Conservation (phyloP, 2,329 filamentous ascomycete genomes). For the Colletotrichum godetiae region DNA sequence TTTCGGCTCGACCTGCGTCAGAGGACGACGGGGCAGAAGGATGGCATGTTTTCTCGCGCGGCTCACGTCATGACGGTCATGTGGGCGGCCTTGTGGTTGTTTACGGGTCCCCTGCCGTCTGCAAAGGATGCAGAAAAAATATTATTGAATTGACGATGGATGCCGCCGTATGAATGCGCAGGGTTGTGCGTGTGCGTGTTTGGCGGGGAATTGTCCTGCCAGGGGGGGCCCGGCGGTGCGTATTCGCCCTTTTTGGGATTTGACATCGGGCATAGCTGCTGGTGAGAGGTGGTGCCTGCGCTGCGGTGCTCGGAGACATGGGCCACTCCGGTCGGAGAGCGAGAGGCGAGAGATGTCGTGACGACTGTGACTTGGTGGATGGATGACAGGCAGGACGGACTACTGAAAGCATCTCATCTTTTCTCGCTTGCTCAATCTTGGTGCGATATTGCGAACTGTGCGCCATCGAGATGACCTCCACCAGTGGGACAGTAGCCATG, state of each 20-base stretch:
- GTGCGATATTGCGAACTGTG: constrained; percentile 24
- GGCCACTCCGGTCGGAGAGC: constrained; percentile 10
- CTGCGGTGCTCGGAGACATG: constrained; percentile 9
- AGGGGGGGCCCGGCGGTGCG: not conserved
- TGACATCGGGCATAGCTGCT: not conserved
- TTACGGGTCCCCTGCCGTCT: constrained; percentile 6
- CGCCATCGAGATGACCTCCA: constrained; percentile 1
- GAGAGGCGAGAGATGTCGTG: not conserved
- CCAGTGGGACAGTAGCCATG: not conserved
- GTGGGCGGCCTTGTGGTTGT: constrained; percentile 5
- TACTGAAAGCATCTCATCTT: constrained; percentile 22
- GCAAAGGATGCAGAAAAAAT: not conserved
- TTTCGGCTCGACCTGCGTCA: constrained; percentile 4
- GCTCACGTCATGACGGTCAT: constrained; percentile 27
- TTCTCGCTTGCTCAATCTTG: constrained; percentile 11
- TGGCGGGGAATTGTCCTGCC: constrained; percentile 15
- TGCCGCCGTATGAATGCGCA: not conserved
- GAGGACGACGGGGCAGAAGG: not conserved
- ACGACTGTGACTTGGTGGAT: not conserved
- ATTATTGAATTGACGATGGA: not conserved
- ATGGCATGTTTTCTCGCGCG: constrained; percentile 32
- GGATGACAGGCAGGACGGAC: not conserved
- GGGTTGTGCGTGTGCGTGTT: not conserved
- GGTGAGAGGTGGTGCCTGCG: not conserved
- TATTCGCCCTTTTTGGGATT: not conserved